These are phyloP conservation scores for Aspergillus bombycis DNA, from an alignment of 2,329 filamentous ascomycete species.

Conservation along the genomic window DNA sequence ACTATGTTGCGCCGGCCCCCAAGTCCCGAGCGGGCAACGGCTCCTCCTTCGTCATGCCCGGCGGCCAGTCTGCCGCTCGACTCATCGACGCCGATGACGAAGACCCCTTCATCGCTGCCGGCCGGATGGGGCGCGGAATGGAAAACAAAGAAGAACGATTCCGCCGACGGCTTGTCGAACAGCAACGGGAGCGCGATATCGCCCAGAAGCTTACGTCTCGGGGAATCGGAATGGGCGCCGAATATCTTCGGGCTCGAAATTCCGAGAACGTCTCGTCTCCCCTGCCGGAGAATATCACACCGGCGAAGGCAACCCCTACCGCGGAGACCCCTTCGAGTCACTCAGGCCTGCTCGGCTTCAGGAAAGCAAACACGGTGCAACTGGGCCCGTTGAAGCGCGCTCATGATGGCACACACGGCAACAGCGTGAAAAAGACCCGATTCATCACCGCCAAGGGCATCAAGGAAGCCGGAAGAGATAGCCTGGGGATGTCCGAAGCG, in stretches of 20 bases:
- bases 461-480: slow-evolving; percentile 74
- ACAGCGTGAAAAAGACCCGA: slow-evolving; percentile 67
- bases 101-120: slow-evolving; percentile 47
- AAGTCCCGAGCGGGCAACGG: slow-evolving; percentile 23
- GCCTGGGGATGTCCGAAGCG: slow-evolving; percentile 59
- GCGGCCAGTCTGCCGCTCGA: slow-evolving; percentile 40
- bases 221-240: slow-evolving; percentile 43
- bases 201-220: slow-evolving; percentile 43
- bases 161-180: slow-evolving; percentile 46
- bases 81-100: slow-evolving; percentile 46
- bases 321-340: slow-evolving; percentile 17
- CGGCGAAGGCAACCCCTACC: neutral
- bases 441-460: slow-evolving; percentile 80
- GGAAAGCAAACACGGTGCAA: slow-evolving; percentile 43
- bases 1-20: slow-evolving; percentile 46
- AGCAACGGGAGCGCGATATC: slow-evolving; percentile 50
- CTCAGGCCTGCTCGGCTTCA: slow-evolving; percentile 31
- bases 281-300: slow-evolving; percentile 12
- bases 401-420: slow-evolving; percentile 37
- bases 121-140: slow-evolving; percentile 42
- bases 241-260: slow-evolving; percentile 47
- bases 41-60: slow-evolving; percentile 23
- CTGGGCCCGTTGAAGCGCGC: slow-evolving; percentile 46
- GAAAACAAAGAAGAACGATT: slow-evolving; percentile 47
- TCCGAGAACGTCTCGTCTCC: slow-evolving; percentile 24